Base-by-base conservation (phyloP, 2,329 filamentous ascomycete species). In the Fusarium nurragi region DNA sequence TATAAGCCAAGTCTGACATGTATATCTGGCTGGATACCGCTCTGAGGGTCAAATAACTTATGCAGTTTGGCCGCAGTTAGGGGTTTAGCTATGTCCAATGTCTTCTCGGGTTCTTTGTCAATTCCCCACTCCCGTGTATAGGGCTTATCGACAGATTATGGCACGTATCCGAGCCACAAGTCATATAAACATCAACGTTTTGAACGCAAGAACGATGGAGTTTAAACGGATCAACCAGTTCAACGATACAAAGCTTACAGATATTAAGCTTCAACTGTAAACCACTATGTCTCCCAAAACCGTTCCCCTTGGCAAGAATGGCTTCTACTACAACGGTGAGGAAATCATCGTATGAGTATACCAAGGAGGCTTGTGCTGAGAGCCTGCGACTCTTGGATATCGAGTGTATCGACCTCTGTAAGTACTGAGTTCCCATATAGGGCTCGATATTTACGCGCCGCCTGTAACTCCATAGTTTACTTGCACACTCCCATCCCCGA, bases 361-460 rank as follows among this genome's bases (percentile, higher is more conserved):
- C 43, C 47, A 46, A 41, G 28, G 60, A 67, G 47, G 62, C 69
- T 4, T 69, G 63, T 23, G 71, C 72, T 21, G 52, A 66, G 23
- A 79, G 75, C 32, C 73, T 87, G 21, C 45, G 76, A 61, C 25
- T 34, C 6, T 26, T 67, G 4, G 80, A 81, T 4, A 77, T 81
- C 0, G 75, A 77, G 4, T 80, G 79, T 59, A 81, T 88, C 47
- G 85, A 88, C 64, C 77, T 88, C 8, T 80, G 46, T 50, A 49
- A 57, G 41, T 22, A 2, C 16, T 18, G 13, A 4, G 5, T 7
- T 1, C 4, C 3, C 1, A 1, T 2, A n/a, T n/a, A n/a, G 6
- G 4, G 6, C 14, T 3, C 6, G 30, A 4, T 6, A 16, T 19
- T n/a, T n/a, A n/a, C n/a, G n/a, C 12, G 8, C 25, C 4, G 16